Percentiles rank a stretch among this genome's conserved stretches.
Conservation (phyloP, 2,329 filamentous ascomycete genomes). For the Remersonia thermophila region DNA sequence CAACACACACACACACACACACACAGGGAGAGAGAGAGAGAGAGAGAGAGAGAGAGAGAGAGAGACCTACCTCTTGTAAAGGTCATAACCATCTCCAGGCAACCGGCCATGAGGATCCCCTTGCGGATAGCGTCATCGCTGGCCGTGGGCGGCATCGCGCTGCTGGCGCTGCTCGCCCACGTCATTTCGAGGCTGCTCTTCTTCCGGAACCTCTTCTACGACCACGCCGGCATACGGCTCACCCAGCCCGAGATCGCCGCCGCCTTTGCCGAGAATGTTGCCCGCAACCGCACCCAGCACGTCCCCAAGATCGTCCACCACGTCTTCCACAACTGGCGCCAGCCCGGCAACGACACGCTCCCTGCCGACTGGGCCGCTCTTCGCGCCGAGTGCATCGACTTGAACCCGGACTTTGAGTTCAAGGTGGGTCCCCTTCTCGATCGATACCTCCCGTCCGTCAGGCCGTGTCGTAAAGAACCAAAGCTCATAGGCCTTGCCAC, state of each 20-base stretch:
- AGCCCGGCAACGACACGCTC: slow-evolving; percentile 45
- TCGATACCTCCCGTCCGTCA: neutral
- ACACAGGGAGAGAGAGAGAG: no score
- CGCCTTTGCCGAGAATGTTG: slow-evolving; percentile 5
- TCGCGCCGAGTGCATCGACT: slow-evolving; percentile 52
- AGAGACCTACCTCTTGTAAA: no score
- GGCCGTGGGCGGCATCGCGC: slow-evolving; percentile 7
- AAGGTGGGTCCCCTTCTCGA: slow-evolving; percentile 34
- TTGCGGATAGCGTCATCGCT: slow-evolving; percentile 10
- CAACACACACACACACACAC: no score
- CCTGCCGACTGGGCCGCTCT: slow-evolving; percentile 53
- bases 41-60: no score
- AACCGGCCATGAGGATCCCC: slow-evolving; percentile 10
- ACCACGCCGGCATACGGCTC: slow-evolving; percentile 16
- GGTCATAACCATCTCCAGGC: neutral
- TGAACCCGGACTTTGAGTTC: slow-evolving; percentile 63
- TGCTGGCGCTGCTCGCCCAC: slow-evolving; percentile 7
- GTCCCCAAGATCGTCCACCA: slow-evolving; percentile 20
- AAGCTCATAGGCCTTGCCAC: neutral
- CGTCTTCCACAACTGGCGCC: slow-evolving; percentile 20
- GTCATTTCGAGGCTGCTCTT: slow-evolving; percentile 10
- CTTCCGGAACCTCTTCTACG: slow-evolving; percentile 15
- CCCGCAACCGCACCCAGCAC: slow-evolving; percentile 6
- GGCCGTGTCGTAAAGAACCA: no score
- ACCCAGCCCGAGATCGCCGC: slow-evolving; percentile 13